Evolutionary conservation across 2,329 filamentous ascomycete genomes (phyloP).

Genomic region (Arthroderma sp.): DNA sequence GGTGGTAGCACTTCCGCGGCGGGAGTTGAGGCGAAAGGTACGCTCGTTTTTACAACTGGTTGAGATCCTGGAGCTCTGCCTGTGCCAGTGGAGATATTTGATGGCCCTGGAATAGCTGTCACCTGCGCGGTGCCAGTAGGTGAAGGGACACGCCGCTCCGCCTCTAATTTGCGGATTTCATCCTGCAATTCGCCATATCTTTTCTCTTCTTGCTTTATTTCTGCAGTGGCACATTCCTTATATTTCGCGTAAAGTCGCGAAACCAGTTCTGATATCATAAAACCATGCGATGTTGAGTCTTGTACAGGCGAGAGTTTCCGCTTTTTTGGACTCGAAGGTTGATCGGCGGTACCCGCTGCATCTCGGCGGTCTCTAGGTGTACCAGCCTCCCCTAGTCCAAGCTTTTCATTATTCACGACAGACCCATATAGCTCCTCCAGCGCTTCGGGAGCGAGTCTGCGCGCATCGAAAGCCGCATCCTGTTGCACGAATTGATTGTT

Average conservation of each 20-base stretch:
- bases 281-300: constrained; percentile 50
- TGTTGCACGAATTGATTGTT: constrained; percentile 60
- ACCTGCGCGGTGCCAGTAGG: background rate
- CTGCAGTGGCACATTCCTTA: constrained; percentile 51
- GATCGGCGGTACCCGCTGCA: constrained; percentile 25
- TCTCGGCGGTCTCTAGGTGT: background rate
- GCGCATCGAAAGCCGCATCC: constrained; percentile 57
- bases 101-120: background rate
- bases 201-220: constrained; percentile 63
- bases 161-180: constrained; percentile 57
- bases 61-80: too few relatives aligned
- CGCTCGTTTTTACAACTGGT: background rate
- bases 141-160: constrained; percentile 12
- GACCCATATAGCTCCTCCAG: constrained; percentile 66
- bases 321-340: constrained; percentile 49
- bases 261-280: constrained; percentile 57
- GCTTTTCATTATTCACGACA: constrained; percentile 56
- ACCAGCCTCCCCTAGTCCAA: background rate
- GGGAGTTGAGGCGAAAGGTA: background rate
- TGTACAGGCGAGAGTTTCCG: constrained; percentile 58
- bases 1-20: too few relatives aligned
- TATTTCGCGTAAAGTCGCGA: constrained; percentile 64
- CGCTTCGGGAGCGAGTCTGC: constrained; percentile 62
- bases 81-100: too few relatives aligned
- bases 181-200: constrained; percentile 49